Conservation (phyloP, 2,329 filamentous ascomycete species). For the Phaeosphaeria sp. region DNA sequence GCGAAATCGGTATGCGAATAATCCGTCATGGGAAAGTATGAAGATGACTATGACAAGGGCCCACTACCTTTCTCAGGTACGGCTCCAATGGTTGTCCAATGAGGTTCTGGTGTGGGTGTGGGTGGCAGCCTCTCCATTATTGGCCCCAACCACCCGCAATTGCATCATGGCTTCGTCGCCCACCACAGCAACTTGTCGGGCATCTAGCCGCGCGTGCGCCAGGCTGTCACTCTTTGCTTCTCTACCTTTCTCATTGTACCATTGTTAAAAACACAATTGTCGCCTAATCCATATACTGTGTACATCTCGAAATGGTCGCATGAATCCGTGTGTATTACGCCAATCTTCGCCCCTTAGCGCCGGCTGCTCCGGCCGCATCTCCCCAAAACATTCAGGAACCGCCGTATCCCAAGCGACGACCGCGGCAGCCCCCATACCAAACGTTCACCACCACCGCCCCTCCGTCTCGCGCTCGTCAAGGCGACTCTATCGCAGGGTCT, state of each 20-base stretch:
- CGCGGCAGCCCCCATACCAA: slow-evolving; percentile 12
- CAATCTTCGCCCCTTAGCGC: slow-evolving; percentile 25
- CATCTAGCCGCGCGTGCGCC: slow-evolving; percentile 19
- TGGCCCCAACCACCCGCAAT: slow-evolving; percentile 37
- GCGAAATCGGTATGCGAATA: not conserved
- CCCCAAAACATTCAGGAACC: slow-evolving; percentile 20
- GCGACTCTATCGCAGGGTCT: slow-evolving; percentile 18
- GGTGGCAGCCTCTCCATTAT: slow-evolving; percentile 33
- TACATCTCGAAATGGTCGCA: slow-evolving; percentile 9
- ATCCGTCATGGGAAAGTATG: not conserved
- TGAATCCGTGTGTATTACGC: slow-evolving; percentile 16
- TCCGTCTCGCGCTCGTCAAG: slow-evolving; percentile 11
- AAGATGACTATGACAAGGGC: not conserved
- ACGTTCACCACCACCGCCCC: slow-evolving; percentile 12
- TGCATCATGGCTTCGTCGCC: slow-evolving; percentile 39
- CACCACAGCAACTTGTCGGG: slow-evolving; percentile 15
- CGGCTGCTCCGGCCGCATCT: slow-evolving; percentile 24
- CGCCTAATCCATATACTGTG: slow-evolving; percentile 1
- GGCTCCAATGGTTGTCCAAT: not conserved
- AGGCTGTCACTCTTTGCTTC: slow-evolving; percentile 8
- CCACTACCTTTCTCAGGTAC: not conserved
- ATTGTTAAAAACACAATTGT: slow-evolving; percentile 5
- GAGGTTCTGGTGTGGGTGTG: slow-evolving; percentile 14
- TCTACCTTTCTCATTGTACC: slow-evolving; percentile 4
- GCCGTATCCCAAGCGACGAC: slow-evolving; percentile 25